Conservation (phyloP, 2,329 filamentous ascomycete genomes). For the Penicillium sp. region DNA sequence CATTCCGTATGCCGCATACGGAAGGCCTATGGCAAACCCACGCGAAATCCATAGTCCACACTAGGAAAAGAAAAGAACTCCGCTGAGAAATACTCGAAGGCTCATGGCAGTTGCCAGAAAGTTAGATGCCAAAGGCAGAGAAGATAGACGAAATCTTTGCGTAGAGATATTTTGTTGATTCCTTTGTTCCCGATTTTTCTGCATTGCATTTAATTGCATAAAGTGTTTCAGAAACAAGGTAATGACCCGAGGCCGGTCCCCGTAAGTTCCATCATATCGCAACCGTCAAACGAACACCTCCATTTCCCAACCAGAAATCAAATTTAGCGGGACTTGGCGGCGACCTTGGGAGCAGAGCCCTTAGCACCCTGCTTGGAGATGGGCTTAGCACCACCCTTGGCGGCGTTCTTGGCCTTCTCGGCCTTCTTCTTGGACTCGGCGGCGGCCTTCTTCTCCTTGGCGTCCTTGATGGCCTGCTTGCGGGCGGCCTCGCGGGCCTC, state of each 20-base stretch:
- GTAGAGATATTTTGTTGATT: conserved; percentile 24
- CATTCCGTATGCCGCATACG: neutral
- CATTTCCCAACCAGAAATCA: conserved; percentile 31
- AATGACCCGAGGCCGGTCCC: conserved; percentile 21
- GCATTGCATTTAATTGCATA: conserved; percentile 27
- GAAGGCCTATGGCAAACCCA: neutral
- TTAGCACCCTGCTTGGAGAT: conserved; percentile 97
- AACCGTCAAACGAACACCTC: conserved; percentile 26
- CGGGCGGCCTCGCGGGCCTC: conserved; percentile 93
- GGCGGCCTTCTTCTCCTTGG: conserved; percentile 96
- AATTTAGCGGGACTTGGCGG: conserved; percentile 79
- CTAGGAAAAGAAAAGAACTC: neutral
- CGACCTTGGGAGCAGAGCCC: conserved; percentile 81
- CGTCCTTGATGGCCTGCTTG: conserved; percentile 86
- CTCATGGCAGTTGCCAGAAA: neutral
- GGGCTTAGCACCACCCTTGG: conserved; percentile 74
- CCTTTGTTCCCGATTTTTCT: conserved; percentile 29
- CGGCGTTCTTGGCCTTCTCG: conserved; percentile 94
- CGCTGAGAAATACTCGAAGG: neutral
- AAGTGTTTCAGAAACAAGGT: conserved; percentile 26
- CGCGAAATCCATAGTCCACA: neutral
- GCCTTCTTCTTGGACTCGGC: conserved; percentile 93
- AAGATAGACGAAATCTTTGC: conserved; percentile 7
- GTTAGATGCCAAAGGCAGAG: neutral
- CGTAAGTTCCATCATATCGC: conserved; percentile 30